Conservation (phyloP, 495 filamentous ascomycete genomes). For the Jackrogersella multiformis region DNA sequence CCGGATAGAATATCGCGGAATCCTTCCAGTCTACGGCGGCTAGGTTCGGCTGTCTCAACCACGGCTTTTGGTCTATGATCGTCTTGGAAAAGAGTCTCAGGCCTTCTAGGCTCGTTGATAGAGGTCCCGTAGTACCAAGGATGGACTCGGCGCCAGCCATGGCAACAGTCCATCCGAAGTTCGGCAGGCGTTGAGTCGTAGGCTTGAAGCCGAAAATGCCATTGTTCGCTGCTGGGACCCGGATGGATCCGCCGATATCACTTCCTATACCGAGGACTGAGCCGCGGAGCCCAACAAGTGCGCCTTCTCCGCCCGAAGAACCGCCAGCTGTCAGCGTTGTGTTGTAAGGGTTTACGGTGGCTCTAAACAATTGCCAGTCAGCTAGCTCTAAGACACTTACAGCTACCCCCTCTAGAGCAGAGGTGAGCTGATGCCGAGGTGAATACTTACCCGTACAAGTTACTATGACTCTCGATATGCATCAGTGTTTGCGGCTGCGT, state of each 20-base stretch:
- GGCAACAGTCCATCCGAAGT: conserved; percentile 56
- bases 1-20: conserved; percentile 35
- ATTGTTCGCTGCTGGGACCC: conserved; percentile 69
- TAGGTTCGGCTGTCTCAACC: conserved; percentile 67
- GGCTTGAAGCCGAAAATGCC: conserved; percentile 74
- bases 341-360: conserved; percentile 67
- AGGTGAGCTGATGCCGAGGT: conserved; percentile 27
- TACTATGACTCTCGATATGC: conserved; percentile 65
- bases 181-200: conserved; percentile 66
- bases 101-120: conserved; percentile 69
- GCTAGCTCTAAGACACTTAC: conserved; percentile 39
- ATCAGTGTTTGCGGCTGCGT: conserved; percentile 68
- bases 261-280: conserved; percentile 72
- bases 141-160: conserved; percentile 69
- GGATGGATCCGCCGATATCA: conserved; percentile 75
- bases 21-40: conserved; percentile 69
- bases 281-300: conserved; percentile 67
- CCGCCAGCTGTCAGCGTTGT: conserved; percentile 66
- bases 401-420: not conserved
- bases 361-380: conserved; percentile 49
- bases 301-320: conserved; percentile 72
- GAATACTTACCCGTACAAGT: conserved; percentile 62
- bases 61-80: conserved; percentile 67
- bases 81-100: conserved; percentile 71
- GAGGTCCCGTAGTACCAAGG: conserved; percentile 67